These are phyloP conservation scores for Stagonosporopsis tanaceti DNA, from an alignment of 2,329 filamentous ascomycete species.

Conservation along the genomic window DNA sequence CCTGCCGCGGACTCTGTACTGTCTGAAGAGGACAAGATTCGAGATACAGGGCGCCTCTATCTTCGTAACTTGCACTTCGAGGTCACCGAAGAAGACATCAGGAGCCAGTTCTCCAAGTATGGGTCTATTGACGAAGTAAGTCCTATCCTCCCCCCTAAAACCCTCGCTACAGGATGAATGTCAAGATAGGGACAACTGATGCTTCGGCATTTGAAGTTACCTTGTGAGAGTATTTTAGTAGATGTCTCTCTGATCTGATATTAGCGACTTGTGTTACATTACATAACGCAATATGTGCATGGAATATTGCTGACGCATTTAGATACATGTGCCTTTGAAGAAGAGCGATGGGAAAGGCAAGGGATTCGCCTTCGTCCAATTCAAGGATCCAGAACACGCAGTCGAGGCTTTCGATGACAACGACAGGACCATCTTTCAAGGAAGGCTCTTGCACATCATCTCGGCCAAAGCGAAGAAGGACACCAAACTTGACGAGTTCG, in stretches of 20 bases:
- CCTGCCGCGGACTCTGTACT: constrained; percentile 43
- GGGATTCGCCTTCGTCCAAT: constrained; percentile 90
- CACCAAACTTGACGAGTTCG: constrained; percentile 83
- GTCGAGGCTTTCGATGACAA: constrained; percentile 79
- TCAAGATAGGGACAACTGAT: constrained; percentile 99
- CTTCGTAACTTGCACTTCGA: constrained; percentile 87
- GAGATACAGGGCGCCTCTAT: constrained; percentile 80
- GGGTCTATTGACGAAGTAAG: constrained; percentile 89
- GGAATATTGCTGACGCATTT: constrained; percentile 33
- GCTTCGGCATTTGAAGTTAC: constrained; percentile 87
- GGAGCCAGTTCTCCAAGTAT: constrained; percentile 73
- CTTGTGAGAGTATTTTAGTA: constrained; percentile 99
- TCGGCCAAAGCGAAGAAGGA: constrained; percentile 84
- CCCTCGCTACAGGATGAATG: constrained; percentile 77
- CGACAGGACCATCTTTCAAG: constrained; percentile 90
- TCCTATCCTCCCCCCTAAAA: constrained; percentile 26
- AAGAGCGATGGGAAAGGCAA: constrained; percentile 76
- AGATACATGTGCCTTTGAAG: constrained; percentile 88
- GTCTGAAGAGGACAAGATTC: constrained; percentile 68
- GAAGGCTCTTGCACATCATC: constrained; percentile 88
- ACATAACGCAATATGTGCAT: not conserved
- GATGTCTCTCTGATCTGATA: constrained; percentile 95
- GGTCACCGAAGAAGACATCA: constrained; percentile 78
- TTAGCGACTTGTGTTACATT: constrained; percentile 30
- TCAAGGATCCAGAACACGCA: constrained; percentile 74